Evolutionary conservation across 306 rosid species (phyloP).

Genomic region (Trifolium repens): DNA sequence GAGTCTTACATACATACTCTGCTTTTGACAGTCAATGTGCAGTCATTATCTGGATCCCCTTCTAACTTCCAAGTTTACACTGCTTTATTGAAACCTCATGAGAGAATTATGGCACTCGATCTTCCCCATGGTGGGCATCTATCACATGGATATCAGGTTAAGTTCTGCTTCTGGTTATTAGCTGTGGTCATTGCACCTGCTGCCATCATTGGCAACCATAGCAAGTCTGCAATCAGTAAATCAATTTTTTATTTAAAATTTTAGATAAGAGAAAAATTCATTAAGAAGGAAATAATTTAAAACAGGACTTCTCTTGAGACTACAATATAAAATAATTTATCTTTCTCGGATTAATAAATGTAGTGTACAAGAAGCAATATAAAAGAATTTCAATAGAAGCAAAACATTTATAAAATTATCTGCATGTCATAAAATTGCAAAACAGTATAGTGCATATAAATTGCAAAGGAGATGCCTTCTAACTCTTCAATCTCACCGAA

Average conservation of each 20-base stretch:
- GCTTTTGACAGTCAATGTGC: constrained; percentile 82
- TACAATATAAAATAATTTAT: not conserved
- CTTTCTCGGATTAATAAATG: not conserved
- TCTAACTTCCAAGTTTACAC: constrained; percentile 95
- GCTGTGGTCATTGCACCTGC: constrained; percentile 1
- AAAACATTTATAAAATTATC: constrained; percentile 1
- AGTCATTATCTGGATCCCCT: constrained; percentile 93
- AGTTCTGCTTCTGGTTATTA: constrained; percentile 33
- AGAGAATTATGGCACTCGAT: constrained; percentile 97
- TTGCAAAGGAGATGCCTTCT: constrained; percentile 10
- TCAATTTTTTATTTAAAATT: not conserved
- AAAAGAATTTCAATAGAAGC: constrained; percentile 1
- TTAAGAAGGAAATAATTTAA: not conserved
- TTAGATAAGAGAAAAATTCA: not conserved
- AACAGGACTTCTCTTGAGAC: constrained; percentile 10
- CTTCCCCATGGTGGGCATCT: constrained; percentile 97
- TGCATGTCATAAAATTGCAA: constrained; percentile 28
- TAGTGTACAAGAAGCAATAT: not conserved
- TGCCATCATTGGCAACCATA: constrained; percentile 32
- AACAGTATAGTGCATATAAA: constrained; percentile 9
- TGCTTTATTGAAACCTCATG: constrained; percentile 90
- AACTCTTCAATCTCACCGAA: not conserved
- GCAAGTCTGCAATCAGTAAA: constrained; percentile 30
- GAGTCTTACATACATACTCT: constrained; percentile 41
- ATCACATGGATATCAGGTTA: constrained; percentile 98